A percentile compares a stretch with the other conserved stretches of the same genome.
These are phyloP conservation scores for Scytalidium lignicola DNA, from an alignment of 2,329 filamentous ascomycete species.

Conservation along the genomic window DNA sequence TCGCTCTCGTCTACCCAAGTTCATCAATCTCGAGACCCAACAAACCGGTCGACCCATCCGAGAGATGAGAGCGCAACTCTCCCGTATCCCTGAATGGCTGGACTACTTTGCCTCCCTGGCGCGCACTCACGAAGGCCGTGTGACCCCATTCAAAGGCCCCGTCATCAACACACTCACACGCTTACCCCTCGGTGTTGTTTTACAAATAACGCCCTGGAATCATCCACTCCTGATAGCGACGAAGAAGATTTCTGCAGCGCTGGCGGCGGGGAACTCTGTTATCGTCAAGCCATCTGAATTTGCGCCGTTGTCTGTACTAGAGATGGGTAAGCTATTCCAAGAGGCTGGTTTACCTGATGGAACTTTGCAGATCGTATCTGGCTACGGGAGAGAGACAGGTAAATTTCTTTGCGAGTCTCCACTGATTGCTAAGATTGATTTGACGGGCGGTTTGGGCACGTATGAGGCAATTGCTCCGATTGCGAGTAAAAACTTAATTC, in stretches of 20 bases:
- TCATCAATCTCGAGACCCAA: constrained; percentile 59
- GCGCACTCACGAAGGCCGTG: constrained; percentile 60
- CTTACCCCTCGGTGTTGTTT: constrained; percentile 52
- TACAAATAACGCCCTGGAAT: constrained; percentile 54
- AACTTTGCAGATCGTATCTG: constrained; percentile 42
- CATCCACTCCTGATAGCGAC: constrained; percentile 53
- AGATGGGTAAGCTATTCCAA: constrained; percentile 34
- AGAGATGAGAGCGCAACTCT: constrained; percentile 67
- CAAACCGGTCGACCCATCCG: constrained; percentile 65
- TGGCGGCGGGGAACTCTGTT: constrained; percentile 31
- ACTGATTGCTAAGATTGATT: constrained; percentile 58
- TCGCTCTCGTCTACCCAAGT: constrained; percentile 42
- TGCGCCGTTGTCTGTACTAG: constrained; percentile 36
- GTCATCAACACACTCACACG: constrained; percentile 52
- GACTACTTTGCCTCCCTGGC: constrained; percentile 65
- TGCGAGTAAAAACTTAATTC: constrained; percentile 55
- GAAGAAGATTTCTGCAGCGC: constrained; percentile 34
- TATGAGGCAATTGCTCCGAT: constrained; percentile 58
- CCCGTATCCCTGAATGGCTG: constrained; percentile 63
- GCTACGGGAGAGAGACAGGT: constrained; percentile 47
- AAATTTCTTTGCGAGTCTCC: constrained; percentile 52
- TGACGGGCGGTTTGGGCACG: constrained; percentile 62
- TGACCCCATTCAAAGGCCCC: constrained; percentile 59
- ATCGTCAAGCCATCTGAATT: constrained; percentile 34
- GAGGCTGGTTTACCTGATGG: constrained; percentile 38